Base-by-base conservation (phyloP, 306 rosid genomes). In the Leucaena leucocephala region DNA sequence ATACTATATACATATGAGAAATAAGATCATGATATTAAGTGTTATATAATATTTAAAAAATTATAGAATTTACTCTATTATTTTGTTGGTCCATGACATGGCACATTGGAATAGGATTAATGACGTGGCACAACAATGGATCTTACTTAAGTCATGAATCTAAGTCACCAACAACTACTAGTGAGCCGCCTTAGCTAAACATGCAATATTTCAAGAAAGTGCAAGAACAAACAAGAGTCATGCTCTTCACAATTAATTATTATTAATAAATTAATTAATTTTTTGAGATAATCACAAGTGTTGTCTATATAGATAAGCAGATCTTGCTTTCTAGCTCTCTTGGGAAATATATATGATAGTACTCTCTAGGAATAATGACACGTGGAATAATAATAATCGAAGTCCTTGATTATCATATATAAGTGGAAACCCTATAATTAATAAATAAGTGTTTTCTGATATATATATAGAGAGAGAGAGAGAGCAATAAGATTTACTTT, bases 71-170 rank as follows among this genome's bases (percentile, higher is more conserved):
- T 57, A 57, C 63, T 22, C 38, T 58, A 54, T 7, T 54, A n/a
- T 59, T 58, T 58, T n/a, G 2, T 58, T 58, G 22, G 61, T 58
- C 36, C 65, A 61, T 63, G 44, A 35, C 68, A 74, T 71, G 75
- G 68, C 68, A 13, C 3, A 7, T 12, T 8, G 46, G 73, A 15
- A 58, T 22, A 4, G 70, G 75, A 71, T 39, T 16, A 17, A 55
- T 81, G 89, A 81, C 49, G 84, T 78, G 89, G 85, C 81, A 64
- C 65, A 80, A 64, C 59, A 78, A 58, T 81, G 81, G 81, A 90
- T 87, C 89, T 70, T n/a, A 10, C 19, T 39, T 43, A 40, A 78
- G 87, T 85, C 83, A 62, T 77, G 48, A 22, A 70, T 78, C 75
- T 43, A 82, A 75, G 79, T 77, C 82, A 84, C 81, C 79, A 57